Evolutionary conservation across 495 filamentous ascomycete species (phyloP).

Genomic region (Aspergillus coremiiformis): DNA sequence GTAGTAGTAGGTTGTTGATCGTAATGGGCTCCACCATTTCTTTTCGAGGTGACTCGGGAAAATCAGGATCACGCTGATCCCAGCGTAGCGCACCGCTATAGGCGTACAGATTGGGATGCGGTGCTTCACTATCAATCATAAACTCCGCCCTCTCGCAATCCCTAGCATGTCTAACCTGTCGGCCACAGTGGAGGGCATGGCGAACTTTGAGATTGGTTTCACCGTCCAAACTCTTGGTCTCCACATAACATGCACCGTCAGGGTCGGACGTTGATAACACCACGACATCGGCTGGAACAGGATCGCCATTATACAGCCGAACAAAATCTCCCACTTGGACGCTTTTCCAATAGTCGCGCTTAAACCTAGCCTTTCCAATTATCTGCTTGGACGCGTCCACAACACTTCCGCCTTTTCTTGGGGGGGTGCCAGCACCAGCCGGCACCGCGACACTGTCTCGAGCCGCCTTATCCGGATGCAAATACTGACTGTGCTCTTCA

Average conservation of each 20-base stretch:
- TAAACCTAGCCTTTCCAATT: slow-evolving; percentile 66
- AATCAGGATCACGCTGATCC: slow-evolving; percentile 62
- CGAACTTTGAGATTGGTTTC: slow-evolving; percentile 98
- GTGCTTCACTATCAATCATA: slow-evolving; percentile 80
- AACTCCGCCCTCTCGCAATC: slow-evolving; percentile 90
- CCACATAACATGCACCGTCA: slow-evolving; percentile 94
- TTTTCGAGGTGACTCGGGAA: slow-evolving; percentile 49
- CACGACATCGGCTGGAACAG: slow-evolving; percentile 89
- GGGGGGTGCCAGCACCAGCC: slow-evolving; percentile 13
- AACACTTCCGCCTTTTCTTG: slow-evolving; percentile 56
- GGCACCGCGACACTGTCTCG: slow-evolving; percentile 26
- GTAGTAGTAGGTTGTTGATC: slow-evolving; percentile 90
- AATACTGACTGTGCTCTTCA: slow-evolving; percentile 19
- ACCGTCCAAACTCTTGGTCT: slow-evolving; percentile 96
- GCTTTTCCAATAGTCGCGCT: slow-evolving; percentile 91
- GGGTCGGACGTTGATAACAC: slow-evolving; percentile 92
- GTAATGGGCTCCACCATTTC: slow-evolving; percentile 88
- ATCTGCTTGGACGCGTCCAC: slow-evolving; percentile 52
- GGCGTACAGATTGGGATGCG: slow-evolving; percentile 87
- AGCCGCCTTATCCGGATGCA: slow-evolving; percentile 30
- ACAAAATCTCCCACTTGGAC: slow-evolving; percentile 95
- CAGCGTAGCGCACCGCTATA: slow-evolving; percentile 87
- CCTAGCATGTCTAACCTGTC: slow-evolving; percentile 75
- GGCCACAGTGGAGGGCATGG: slow-evolving; percentile 79
- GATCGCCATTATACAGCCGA: slow-evolving; percentile 91